Evolutionary conservation across 768 basidiomycete species (phyloP).

Genomic region (Goffeauzyma gilvescens): DNA sequence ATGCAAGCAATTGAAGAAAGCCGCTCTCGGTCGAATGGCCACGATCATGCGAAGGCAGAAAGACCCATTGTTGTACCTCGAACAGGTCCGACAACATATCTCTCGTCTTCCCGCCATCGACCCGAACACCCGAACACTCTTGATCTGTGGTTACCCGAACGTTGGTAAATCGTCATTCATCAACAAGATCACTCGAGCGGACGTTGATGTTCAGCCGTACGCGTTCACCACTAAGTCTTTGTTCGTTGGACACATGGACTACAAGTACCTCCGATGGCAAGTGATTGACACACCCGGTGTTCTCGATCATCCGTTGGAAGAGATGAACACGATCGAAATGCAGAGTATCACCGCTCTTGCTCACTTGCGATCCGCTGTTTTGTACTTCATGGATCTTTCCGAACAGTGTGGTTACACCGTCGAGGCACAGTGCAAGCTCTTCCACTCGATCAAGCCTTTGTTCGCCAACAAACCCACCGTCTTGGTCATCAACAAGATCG

Average conservation of each 20-base stretch:
- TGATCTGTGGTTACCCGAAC: slow-evolving; percentile 97
- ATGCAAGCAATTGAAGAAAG: slow-evolving; percentile 94
- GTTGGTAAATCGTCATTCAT: slow-evolving; percentile 99
- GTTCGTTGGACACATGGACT: slow-evolving; percentile 95
- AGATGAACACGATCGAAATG: slow-evolving; percentile 99
- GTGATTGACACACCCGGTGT: slow-evolving; percentile 98
- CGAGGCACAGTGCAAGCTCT: slow-evolving; percentile 94
- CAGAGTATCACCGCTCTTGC: slow-evolving; percentile 93
- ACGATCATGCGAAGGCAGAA: slow-evolving; percentile 98
- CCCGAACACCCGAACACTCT: slow-evolving; percentile 88
- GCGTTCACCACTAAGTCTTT: slow-evolving; percentile 98
- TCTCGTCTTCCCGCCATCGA: slow-evolving; percentile 96
- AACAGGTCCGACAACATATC: slow-evolving; percentile 97
- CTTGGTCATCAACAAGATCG: slow-evolving; percentile 95
- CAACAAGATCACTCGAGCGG: slow-evolving; percentile 97
- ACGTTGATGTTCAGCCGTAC: slow-evolving; percentile 98
- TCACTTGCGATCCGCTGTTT: slow-evolving; percentile 75
- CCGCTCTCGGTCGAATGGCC: slow-evolving; percentile 96
- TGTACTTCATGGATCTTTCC: slow-evolving; percentile 98
- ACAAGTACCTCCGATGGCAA: slow-evolving; percentile 98
- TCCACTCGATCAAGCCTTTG: slow-evolving; percentile 96
- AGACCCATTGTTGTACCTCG: slow-evolving; percentile 91
- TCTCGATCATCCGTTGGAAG: slow-evolving; percentile 91
- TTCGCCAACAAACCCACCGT: slow-evolving; percentile 82
- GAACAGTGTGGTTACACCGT: slow-evolving; percentile 96